A percentile compares a stretch with the other conserved stretches of the same genome.
Evolutionary conservation across 2,329 filamentous ascomycete genomes (phyloP).

Genomic region (Aureobasidium vineae): DNA sequence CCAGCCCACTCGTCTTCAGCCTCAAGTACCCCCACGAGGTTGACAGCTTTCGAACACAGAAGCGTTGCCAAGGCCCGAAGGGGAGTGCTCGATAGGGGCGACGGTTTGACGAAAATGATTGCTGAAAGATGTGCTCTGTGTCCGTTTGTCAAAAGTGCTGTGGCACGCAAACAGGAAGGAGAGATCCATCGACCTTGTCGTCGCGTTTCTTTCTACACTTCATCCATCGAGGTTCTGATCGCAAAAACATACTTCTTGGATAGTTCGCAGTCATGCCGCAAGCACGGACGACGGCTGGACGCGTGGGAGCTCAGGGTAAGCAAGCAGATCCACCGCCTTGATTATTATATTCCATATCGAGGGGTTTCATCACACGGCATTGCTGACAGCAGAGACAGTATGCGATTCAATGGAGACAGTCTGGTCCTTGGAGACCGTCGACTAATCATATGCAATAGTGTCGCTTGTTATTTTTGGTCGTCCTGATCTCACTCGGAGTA

Average conservation of each 20-base stretch:
- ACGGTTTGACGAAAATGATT: constrained; percentile 12
- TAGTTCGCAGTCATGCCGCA: constrained; percentile 7
- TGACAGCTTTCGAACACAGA: background rate
- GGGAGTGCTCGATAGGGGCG: constrained; percentile 9
- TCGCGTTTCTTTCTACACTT: background rate
- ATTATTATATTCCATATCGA: background rate
- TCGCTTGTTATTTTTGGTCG: constrained; percentile 5
- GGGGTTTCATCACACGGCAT: background rate
- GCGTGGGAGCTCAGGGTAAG: constrained; percentile 14
- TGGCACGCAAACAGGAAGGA: constrained; percentile 5
- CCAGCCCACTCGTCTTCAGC: constrained; percentile 8
- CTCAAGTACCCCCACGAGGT: constrained; percentile 5
- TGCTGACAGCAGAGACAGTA: constrained; percentile 18
- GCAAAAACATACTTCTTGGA: background rate
- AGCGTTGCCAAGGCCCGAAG: constrained; percentile 17
- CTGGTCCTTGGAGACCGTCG: background rate
- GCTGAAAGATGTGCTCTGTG: background rate
- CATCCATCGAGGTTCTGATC: background rate
- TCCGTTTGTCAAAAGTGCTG: background rate
- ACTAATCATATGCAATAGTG: constrained; percentile 18
- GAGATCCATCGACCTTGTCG: background rate
- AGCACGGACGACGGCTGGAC: constrained; percentile 20
- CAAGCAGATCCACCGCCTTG: background rate
- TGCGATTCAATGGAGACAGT: background rate
- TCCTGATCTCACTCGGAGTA: background rate